Conservation (phyloP, 2,329 filamentous ascomycete genomes). For the Trichoderma hamatum region DNA sequence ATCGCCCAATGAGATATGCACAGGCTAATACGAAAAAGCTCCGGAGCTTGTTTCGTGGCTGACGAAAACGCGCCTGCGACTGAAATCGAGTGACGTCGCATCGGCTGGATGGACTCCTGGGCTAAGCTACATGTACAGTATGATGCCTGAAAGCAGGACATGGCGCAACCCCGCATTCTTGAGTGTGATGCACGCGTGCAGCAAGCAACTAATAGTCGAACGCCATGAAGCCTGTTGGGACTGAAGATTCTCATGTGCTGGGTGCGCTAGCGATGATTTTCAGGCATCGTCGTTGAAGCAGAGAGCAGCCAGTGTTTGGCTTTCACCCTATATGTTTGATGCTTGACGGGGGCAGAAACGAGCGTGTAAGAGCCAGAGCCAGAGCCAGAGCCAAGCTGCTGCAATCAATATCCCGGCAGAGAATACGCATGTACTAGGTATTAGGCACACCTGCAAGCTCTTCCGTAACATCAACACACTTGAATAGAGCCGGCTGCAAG, state of each 20-base stretch:
- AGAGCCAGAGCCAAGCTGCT: background rate
- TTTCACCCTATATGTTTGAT: background rate
- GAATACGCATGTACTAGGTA: too few relatives aligned
- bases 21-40: conserved; percentile 13
- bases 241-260: background rate
- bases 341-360: background rate
- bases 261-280: background rate
- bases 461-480: background rate
- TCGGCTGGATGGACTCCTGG: conserved; percentile 22
- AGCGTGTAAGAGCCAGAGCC: background rate
- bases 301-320: background rate
- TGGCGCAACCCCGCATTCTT: conserved; percentile 26
- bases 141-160: conserved; percentile 16
- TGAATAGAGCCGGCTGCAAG: background rate
- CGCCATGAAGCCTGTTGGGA: conserved; percentile 10
- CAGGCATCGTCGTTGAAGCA: background rate
- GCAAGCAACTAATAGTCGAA: background rate
- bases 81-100: conserved; percentile 25
- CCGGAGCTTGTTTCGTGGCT: conserved; percentile 20
- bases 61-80: background rate
- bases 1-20: background rate
- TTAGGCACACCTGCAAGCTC: background rate
- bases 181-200: background rate
- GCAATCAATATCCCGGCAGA: background rate
- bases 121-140: too few relatives aligned